Evolutionary conservation across 371 early-diverging fungal genomes (phyloP), one percentile per base, ranked within the genome.

Genomic region (Mucor circinelloides): DNA sequence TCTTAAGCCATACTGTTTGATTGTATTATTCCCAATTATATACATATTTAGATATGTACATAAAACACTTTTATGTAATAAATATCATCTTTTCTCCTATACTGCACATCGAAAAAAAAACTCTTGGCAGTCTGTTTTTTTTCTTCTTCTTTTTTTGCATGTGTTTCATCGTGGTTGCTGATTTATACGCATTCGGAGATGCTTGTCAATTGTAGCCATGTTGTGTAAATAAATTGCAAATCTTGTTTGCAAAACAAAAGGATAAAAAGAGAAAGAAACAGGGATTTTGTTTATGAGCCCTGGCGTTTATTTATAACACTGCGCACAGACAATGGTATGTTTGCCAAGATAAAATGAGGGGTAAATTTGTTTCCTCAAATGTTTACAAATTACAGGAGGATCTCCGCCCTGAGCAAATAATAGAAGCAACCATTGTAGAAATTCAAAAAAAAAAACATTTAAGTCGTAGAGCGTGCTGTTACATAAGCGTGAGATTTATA

Each of bases 281-380:
- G 46, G 10, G 46, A 13, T 52, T 52, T 1, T 52, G 5, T 0
- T 9, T 8, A 10, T 4, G 25, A 52, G 21, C 54, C 3, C 13
- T 4, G 9, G 46, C 21, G 23, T 50, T 50, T 50, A 50, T 25
- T 21, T 50, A 23, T 19, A 55, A 31, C 8, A 2, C 21, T 59
- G 60, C 60, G 60, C 60, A 60, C 60, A 60, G 60, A 60, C 60
- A 46, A 28, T 31, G 60, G 44, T 60, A 38, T 31, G 19, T 58
- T 58, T 58, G 36, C 58, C 58, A 58, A 58, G 58, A 50, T 23
- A 50, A 50, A 25, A 6, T 50, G 50, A 50, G 50, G 50, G 50
- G 50, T 36, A 36, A 36, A 1, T 36, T 1, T 46, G 7, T 17
- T 50, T 23, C 21, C 12, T 50, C 25, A 50, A 50, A 50, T 50